Base-by-base conservation (phyloP, 148 eudicot species). In the Bassia scoparia region DNA sequence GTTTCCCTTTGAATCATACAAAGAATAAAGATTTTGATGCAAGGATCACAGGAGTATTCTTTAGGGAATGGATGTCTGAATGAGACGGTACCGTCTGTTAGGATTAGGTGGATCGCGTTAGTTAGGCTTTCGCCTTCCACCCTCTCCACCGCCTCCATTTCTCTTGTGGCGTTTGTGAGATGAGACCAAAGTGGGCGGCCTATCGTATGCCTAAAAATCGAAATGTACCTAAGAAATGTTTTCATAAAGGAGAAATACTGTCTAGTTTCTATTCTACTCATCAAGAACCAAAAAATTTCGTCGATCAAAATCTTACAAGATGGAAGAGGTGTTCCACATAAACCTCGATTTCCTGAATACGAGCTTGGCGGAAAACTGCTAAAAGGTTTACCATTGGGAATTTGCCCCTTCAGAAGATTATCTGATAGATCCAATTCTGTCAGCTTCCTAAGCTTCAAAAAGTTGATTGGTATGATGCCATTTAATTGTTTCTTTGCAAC, bases 241-340 rank as follows among this genome's bases (percentile, higher is more conserved):
- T 26, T n/a, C 46, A 8, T 3, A 23, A 37, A 38, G n/a, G n/a
- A 31, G 30, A 1, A 43, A 59, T 4, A 0, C 20, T 24, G 17
- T 50, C 18, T 52, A 34, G 44, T 43, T 21, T 24, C 18, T 68
- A 29, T 38, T 13, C 13, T 74, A 41, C 30, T n/a, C n/a, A n/a
- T n/a, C n/a, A n/a, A n/a, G n/a, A n/a, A n/a, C n/a, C 30, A 12
- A 68, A 67, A 71, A 67, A 34, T 9, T 49, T 49, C 20, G 29
- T 8, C 30, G 17, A 37, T 46, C 73, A 76, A 88, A 68, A 61
- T 27, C 58, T 49, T 82, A 73, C 89, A 88, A 54, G 89, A 49
- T 34, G 78, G 68, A 61, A 88, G 86, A 61, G 92, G 87, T 78
- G 63, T 71, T 18, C 90, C 86, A 75, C 86, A 86, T 50, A 86